Evolutionary conservation across 2,329 filamentous ascomycete genomes (phyloP), one percentile per base, ranked within the genome.

Genomic region (Fusarium sambucinum): DNA sequence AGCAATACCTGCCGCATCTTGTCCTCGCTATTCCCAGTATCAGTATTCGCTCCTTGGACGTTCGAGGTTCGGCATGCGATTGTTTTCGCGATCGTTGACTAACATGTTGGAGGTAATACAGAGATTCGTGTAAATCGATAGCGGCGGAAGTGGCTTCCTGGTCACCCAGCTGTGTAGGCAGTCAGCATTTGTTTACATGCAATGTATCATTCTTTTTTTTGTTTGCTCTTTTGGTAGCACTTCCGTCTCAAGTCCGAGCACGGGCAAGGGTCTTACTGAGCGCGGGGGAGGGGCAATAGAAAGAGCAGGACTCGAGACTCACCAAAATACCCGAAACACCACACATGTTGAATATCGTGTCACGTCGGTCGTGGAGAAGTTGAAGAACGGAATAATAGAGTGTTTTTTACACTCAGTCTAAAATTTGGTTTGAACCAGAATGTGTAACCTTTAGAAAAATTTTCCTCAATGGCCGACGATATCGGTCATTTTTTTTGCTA

Each of bases 1-100:
- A 83, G 93, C 89, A 72, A 97, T 95, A 68, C 94, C 94, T 56
- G 90, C 92, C 50, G 94, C 94, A 89, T 97, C 94, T 79, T 96
- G 93, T 54, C 93, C 92, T 75, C 92, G 87, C 77, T 94, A 80
- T 68, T 80, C 68, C 41, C 75, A 74, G 50, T 74, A 55, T 74
- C 56, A 73, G 70, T 25, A 46, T 51, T 27, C 6, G 25, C 12
- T 30, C 14, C 32, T 41, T 42, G 25, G 46, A 74, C 77, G 52
- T 53, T 46, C 32, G 29, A 27, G 30, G 30, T 56, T 50, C 46
- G 38, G 16, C 12, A 21, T 29, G 35, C 13, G 35, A 40, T 32
- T 45, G 25, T 48, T 37, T 57, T 41, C 23, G 47, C 32, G 51
- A 37, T 50, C 44, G 45, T 21, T 32, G 41, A 76, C 76, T 68